Percentiles rank a stretch among this genome's conserved stretches.
Conservation (phyloP, 2,329 filamentous ascomycete species). For the Sporothrix brunneoviolacea region DNA sequence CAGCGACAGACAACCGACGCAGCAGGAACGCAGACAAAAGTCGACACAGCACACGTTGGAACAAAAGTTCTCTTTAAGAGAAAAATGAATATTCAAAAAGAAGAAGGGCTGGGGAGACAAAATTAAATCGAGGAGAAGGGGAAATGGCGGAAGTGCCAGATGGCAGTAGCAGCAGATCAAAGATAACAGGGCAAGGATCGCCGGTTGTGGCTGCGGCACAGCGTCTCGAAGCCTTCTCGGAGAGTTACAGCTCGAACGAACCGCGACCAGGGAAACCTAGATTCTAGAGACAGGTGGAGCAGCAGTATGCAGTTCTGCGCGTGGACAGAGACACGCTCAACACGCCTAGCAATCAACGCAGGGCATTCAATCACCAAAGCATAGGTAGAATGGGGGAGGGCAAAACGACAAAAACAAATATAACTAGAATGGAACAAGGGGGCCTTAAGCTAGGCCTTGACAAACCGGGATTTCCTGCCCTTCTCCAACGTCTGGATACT, state of each 20-base stretch:
- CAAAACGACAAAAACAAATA: too few species aligned
- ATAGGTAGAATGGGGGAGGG: too few species aligned
- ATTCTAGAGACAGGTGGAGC: neutral
- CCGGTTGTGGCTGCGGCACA: neutral
- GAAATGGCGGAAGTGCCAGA: neutral
- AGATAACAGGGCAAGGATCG: neutral
- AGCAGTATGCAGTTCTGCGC: too few species aligned
- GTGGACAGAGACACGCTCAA: too few species aligned
- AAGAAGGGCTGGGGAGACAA: neutral
- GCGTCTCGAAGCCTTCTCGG: neutral
- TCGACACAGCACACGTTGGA: neutral
- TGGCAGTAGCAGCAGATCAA: neutral
- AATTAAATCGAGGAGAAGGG: slow-evolving; percentile 2
- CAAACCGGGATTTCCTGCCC: too few species aligned
- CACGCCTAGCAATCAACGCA: too few species aligned
- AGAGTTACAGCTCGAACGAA: neutral
- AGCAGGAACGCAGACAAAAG: neutral
- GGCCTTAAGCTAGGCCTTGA: too few species aligned
- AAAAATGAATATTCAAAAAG: slow-evolving; percentile 1
- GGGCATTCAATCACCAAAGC: too few species aligned
- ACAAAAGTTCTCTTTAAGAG: neutral
- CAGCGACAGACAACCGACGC: too few species aligned
- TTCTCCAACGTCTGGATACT: too few species aligned
- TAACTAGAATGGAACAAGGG: too few species aligned
- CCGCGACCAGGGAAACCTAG: neutral